A percentile compares a stretch with the other conserved stretches of the same genome.
Conservation (phyloP, 2,329 filamentous ascomycete species). For the Botrytis paeoniae region DNA sequence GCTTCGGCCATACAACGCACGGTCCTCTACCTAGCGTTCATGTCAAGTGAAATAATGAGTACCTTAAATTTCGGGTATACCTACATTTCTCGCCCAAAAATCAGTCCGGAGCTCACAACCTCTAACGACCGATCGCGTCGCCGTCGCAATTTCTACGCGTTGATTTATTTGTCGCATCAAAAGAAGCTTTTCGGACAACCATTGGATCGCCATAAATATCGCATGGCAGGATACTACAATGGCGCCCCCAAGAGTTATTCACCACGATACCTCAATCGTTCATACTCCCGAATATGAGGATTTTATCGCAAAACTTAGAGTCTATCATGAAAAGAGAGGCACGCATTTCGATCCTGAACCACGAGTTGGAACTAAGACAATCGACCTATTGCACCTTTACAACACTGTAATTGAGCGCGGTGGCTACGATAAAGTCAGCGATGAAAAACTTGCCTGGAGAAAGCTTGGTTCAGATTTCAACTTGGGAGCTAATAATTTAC, state of each 20-base stretch:
- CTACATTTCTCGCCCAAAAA: not conserved
- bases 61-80: not conserved
- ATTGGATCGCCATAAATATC: constrained; percentile 21
- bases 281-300: constrained; percentile 70
- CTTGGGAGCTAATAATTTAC: constrained; percentile 69
- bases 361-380: constrained; percentile 71
- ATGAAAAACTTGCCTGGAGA: constrained; percentile 83
- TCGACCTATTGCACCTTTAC: constrained; percentile 78
- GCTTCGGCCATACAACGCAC: not conserved
- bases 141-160: constrained; percentile 20
- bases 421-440: constrained; percentile 81
- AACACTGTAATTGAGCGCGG: constrained; percentile 72
- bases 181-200: constrained; percentile 5
- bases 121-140: constrained; percentile 24
- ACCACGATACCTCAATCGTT: constrained; percentile 25
- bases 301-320: constrained; percentile 70
- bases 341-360: constrained; percentile 77
- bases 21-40: not conserved
- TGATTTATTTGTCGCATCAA: constrained; percentile 15
- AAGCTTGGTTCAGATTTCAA: constrained; percentile 72
- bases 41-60: not conserved
- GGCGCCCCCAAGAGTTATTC: constrained; percentile 30
- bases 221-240: constrained; percentile 31
- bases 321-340: constrained; percentile 75
- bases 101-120: not conserved